Percentiles rank a stretch among this genome's conserved stretches.
Conservation (phyloP, 164 flowering plant genomes). For the Brasenia schreberi region DNA sequence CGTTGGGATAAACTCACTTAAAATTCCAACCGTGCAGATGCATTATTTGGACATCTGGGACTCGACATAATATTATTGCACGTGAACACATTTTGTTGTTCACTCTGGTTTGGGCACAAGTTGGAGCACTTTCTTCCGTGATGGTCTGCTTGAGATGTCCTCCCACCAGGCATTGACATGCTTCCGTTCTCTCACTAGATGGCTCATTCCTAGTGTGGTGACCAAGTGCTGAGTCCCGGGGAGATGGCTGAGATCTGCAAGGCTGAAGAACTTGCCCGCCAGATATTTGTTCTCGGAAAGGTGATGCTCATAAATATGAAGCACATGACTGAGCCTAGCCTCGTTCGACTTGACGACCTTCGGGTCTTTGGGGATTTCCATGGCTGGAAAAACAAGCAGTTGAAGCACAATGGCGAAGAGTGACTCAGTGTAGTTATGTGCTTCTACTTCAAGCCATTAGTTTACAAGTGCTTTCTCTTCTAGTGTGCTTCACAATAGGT, state of each 20-base stretch:
- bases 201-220: slow-evolving; percentile 25
- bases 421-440: slow-evolving; percentile 49
- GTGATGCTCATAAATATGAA: slow-evolving; percentile 49
- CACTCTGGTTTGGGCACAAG: slow-evolving; percentile 8
- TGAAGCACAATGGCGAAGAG: slow-evolving; percentile 36
- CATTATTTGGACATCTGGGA: too few species aligned
- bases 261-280: slow-evolving; percentile 40
- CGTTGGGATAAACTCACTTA: too few species aligned
- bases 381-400: slow-evolving; percentile 31
- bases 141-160: slow-evolving; percentile 43
- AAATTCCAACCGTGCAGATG: too few species aligned
- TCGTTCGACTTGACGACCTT: slow-evolving; percentile 19
- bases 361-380: slow-evolving; percentile 30
- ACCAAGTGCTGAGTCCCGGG: slow-evolving; percentile 30
- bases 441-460: slow-evolving; percentile 82
- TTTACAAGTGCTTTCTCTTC: slow-evolving; percentile 62
- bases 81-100: too few species aligned
- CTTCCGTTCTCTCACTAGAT: slow-evolving; percentile 34
- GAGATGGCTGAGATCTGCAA: slow-evolving; percentile 57
- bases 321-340: slow-evolving; percentile 41
- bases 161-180: slow-evolving; percentile 62
- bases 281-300: slow-evolving; percentile 36
- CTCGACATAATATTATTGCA: too few species aligned
- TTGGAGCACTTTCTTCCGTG: slow-evolving; percentile 55
- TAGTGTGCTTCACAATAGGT: slow-evolving; percentile 37